Evolutionary conservation across 2,329 filamentous ascomycete genomes (phyloP).

Genomic region (Pezicula carpinea): DNA sequence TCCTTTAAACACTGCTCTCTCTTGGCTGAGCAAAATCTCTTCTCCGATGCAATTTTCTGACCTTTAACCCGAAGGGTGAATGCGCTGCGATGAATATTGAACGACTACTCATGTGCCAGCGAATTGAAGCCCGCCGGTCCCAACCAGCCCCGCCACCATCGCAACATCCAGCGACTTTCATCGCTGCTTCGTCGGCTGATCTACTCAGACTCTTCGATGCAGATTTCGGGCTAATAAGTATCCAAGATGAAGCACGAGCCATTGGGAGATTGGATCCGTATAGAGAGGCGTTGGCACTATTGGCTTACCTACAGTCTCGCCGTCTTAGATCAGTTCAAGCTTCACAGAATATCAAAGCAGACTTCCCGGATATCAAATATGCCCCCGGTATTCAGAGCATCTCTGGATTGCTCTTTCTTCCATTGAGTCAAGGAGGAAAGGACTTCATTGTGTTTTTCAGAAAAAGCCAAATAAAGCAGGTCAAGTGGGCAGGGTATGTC

Average conservation of each 20-base stretch:
- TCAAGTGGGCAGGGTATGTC: conserved; percentile 15
- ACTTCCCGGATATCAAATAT: conserved; percentile 15
- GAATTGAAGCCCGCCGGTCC: conserved; percentile 13
- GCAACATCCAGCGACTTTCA: conserved; percentile 12
- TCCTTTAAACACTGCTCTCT: neutral
- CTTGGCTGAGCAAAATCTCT: neutral
- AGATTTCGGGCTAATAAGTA: conserved; percentile 19
- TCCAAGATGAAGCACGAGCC: conserved; percentile 17
- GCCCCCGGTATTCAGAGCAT: conserved; percentile 13
- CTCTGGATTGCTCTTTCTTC: conserved; percentile 18
- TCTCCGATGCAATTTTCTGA: neutral
- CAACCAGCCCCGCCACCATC: conserved; percentile 8
- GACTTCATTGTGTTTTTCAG: conserved; percentile 22
- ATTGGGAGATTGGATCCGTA: conserved; percentile 20
- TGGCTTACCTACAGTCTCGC: conserved; percentile 14
- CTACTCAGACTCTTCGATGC: conserved; percentile 17
- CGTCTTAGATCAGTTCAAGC: conserved; percentile 11
- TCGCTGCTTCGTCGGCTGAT: conserved; percentile 17
- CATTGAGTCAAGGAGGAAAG: conserved; percentile 15
- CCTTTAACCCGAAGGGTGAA: conserved; percentile 9
- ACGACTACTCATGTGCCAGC: conserved; percentile 13
- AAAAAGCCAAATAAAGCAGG: conserved; percentile 13
- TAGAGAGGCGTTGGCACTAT: conserved; percentile 16
- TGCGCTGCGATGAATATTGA: conserved; percentile 18
- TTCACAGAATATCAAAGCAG: conserved; percentile 15